These are phyloP conservation scores for Picea mariana DNA, from an alignment of 83 land plant genomes.

Conservation along the genomic window DNA sequence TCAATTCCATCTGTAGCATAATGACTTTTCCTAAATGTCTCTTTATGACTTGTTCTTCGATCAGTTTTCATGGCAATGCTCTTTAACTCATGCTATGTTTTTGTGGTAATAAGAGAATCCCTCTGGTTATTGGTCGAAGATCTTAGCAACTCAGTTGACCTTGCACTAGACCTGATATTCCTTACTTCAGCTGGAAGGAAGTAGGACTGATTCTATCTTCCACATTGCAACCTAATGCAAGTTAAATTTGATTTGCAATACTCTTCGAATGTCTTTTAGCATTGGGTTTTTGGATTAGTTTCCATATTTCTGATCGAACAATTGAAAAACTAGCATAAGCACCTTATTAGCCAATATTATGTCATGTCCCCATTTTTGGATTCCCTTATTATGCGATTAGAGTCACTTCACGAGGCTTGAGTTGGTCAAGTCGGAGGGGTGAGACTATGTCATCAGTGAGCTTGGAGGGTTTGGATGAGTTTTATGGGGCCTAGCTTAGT, in stretches of 20 bases:
- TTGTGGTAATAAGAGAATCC: neutral
- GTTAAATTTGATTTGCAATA: slow-evolving; percentile 11
- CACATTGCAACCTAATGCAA: slow-evolving; percentile 17
- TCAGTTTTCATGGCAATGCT: neutral
- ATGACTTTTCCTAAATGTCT: neutral
- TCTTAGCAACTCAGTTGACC: neutral
- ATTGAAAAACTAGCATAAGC: neutral
- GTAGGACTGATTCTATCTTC: slow-evolving; percentile 10
- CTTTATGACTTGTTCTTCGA: neutral
- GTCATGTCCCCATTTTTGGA: too few species aligned
- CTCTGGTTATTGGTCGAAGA: slow-evolving; percentile 6
- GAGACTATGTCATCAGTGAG: too few species aligned
- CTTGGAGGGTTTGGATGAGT: too few species aligned
- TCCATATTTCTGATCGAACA: slow-evolving; percentile 10
- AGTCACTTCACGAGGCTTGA: too few species aligned
- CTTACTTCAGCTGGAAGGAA: neutral
- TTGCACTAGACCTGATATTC: slow-evolving; percentile 7
- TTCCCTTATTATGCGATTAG: too few species aligned
- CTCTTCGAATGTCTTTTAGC: slow-evolving; percentile 16
- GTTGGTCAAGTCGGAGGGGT: too few species aligned
- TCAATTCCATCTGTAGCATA: neutral
- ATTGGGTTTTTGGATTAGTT: neutral
- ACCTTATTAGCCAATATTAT: too few species aligned
- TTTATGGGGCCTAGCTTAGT: too few species aligned
- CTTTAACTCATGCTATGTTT: neutral